These are phyloP conservation scores for Pichia sp. DNA, from an alignment of 1,139 yeast species.

Conservation along the genomic window DNA sequence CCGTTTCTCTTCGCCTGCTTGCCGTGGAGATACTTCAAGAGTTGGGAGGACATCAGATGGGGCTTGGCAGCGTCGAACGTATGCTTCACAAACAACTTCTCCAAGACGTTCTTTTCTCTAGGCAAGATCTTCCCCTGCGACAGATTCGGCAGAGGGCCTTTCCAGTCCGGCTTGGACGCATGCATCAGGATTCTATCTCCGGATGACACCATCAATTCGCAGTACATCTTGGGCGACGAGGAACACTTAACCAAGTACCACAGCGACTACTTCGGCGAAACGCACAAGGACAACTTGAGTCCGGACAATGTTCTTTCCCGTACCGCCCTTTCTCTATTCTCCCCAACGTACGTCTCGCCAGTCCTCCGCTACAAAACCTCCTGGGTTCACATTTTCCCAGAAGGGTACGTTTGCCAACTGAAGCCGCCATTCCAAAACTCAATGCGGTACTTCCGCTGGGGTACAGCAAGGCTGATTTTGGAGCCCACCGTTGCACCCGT, in stretches of 20 bases:
- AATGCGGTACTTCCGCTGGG: conserved; percentile 96
- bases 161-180: conserved; percentile 87
- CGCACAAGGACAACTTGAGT: neutral
- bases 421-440: conserved; percentile 75
- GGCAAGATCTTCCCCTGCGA: conserved; percentile 85
- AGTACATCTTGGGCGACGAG: conserved; percentile 27
- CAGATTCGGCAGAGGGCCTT: conserved; percentile 89
- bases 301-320: conserved; percentile 31
- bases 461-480: conserved; percentile 73
- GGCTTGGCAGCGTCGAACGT: conserved; percentile 91
- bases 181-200: conserved; percentile 81
- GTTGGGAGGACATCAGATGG: conserved; percentile 78
- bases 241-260: conserved; percentile 25
- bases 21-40: conserved; percentile 64
- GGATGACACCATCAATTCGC: conserved; percentile 62
- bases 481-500: conserved; percentile 84
- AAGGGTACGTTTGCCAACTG: conserved; percentile 86
- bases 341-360: conserved; percentile 37
- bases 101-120: conserved; percentile 67
- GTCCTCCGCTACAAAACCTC: conserved; percentile 60
- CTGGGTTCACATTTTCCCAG: conserved; percentile 96
- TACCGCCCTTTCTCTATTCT: conserved; percentile 28
- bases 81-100: conserved; percentile 60
- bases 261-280: neutral
- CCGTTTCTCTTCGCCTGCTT: conserved; percentile 86